Conservation (phyloP, 495 filamentous ascomycete genomes). For the Neurospora sp. region DNA sequence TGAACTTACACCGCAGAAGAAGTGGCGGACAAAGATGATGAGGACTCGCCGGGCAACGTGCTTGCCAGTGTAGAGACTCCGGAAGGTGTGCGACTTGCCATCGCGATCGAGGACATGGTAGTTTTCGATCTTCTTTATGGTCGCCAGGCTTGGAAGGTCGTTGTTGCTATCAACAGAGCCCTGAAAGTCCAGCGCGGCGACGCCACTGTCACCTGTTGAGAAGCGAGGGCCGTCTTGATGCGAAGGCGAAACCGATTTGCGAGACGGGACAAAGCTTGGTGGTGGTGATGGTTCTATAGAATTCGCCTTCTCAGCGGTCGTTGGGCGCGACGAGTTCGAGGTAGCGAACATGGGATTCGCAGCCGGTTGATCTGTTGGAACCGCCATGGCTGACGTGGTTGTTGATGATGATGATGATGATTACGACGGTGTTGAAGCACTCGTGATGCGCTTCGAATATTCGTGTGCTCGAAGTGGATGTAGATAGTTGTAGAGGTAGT, state of each 20-base stretch:
- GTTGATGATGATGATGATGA: neutral
- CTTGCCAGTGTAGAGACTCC: constrained; percentile 53
- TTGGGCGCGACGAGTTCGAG: neutral
- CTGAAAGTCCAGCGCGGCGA: constrained; percentile 30
- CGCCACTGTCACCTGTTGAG: constrained; percentile 2
- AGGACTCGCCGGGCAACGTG: constrained; percentile 48
- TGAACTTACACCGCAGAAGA: constrained; percentile 73
- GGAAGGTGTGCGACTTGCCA: constrained; percentile 54
- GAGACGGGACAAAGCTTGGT: neutral
- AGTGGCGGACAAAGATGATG: constrained; percentile 78
- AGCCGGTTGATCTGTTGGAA: neutral
- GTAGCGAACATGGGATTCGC: neutral
- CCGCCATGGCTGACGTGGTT: neutral
- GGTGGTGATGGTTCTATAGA: neutral
- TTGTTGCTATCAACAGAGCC: constrained; percentile 41
- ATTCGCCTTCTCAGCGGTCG: neutral
- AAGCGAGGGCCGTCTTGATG: neutral
- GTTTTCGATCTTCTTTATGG: constrained; percentile 40
- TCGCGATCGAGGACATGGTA: constrained; percentile 54
- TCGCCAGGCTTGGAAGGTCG: constrained; percentile 39
- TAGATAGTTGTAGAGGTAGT: neutral
- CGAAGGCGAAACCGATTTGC: neutral
- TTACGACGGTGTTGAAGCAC: neutral
- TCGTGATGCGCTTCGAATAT: neutral
- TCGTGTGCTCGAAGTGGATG: neutral